Evolutionary conservation across 1,139 yeast species (phyloP).

Genomic region (Hansenula lynferdii): DNA sequence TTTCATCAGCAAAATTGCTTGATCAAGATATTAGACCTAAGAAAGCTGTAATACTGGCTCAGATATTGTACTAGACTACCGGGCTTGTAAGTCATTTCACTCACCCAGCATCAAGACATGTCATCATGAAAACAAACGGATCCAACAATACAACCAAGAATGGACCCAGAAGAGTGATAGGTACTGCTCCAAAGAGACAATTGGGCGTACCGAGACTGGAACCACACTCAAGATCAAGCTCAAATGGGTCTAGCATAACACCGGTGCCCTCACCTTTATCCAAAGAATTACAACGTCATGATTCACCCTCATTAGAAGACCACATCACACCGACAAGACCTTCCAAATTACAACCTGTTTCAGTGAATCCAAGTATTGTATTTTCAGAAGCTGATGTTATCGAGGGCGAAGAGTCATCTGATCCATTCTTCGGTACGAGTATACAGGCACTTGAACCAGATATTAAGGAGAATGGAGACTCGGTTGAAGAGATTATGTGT

Average conservation of each 20-base stretch:
- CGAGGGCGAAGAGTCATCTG: constrained; percentile 5
- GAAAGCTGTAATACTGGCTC: too few relatives aligned
- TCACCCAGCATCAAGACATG: background rate
- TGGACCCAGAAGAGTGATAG: background rate
- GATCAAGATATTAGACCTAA: too few relatives aligned
- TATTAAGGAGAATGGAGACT: constrained; percentile 3
- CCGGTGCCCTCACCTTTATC: background rate
- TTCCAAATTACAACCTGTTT: background rate
- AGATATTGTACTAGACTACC: too few relatives aligned
- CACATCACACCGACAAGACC: background rate
- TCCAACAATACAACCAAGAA: background rate
- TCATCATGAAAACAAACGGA: background rate
- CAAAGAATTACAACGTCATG: background rate
- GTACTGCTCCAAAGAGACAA: background rate
- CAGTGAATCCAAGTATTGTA: constrained; percentile 9
- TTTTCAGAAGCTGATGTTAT: constrained; percentile 14
- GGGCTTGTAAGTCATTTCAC: too few relatives aligned
- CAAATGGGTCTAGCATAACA: background rate
- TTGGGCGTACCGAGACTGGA: background rate
- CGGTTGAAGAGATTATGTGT: constrained; percentile 34
- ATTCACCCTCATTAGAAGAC: constrained; percentile 1
- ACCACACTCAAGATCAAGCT: background rate
- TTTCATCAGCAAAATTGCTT: too few relatives aligned
- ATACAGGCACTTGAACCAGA: background rate
- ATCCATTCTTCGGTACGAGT: background rate